Evolutionary conservation across 257 asterid species (phyloP), one percentile per base, ranked within the genome.

Genomic region (Gardenia jasminoides): DNA sequence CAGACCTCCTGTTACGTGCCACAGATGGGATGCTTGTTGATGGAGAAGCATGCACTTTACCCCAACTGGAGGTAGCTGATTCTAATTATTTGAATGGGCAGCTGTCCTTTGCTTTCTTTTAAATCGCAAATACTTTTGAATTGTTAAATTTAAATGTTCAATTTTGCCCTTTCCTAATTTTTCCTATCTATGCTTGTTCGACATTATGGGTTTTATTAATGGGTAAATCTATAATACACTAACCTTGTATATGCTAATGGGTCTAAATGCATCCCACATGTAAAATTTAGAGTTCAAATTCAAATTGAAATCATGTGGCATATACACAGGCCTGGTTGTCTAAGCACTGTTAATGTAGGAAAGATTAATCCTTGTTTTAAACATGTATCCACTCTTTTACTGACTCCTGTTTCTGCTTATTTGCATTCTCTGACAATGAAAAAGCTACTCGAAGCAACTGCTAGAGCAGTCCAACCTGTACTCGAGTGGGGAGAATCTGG

Each of bases 41-140:
- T 81, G 99, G 98, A 72, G 99, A 93, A 93, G 99, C 99, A 73
- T 96, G 98, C 91, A 96, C 99, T 83, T 88, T 93, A 79, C 97
- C 98, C 0, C 99, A 96, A 87, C 90, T 96, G 68, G 99, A 96
- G 99, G 99, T 96, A 84, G 68, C 59, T 33, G 69, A 74, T 13
- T 68, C 26, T 13, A 44, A 70, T 64, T 64, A 43, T 73, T 80
- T 24, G 70, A 66, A 69, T 50, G 47, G 74, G 36, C 30, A 28
- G 24, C 30, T 15, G 24, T 47, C 26, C 75, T 43, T 76, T 3
- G 16, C n/a, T 7, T 7, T 12, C 33, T 28, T 48, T 66, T 46
- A 66, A 24, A 30, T 20, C 30, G 39, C 6, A 7, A 56, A 28
- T 6, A 41, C 17, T 43, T 43, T 30, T 30, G 54, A 17, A 3